phyloP scores from a whole-genome alignment of 1,284 basidiomycete species.

The Ustilago tritici region DNA sequence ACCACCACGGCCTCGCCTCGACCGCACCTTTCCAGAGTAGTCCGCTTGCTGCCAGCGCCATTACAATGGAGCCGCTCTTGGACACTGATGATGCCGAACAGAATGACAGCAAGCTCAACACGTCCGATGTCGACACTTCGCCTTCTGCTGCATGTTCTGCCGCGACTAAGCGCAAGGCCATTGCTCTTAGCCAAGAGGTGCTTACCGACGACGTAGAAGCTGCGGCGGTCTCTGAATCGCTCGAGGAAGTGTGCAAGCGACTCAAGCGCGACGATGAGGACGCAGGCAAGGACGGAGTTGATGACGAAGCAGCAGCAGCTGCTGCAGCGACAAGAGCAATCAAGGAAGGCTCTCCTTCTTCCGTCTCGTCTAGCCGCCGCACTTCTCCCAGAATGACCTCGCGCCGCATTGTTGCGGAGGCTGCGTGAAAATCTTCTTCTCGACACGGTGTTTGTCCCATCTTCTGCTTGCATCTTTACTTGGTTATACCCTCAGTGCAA shows the following conservation, averaged over 20 bases:
- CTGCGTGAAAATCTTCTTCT: constrained; percentile 7
- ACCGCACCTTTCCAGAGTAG: constrained; percentile 52
- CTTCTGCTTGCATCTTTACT: neutral
- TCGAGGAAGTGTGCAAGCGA: constrained; percentile 37
- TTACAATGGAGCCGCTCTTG: constrained; percentile 51
- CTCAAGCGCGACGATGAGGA: constrained; percentile 20
- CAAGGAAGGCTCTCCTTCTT: constrained; percentile 37
- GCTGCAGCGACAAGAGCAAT: constrained; percentile 14
- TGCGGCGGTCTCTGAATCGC: neutral
- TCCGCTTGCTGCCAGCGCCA: constrained; percentile 48
- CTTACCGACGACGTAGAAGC: constrained; percentile 16
- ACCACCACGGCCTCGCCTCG: constrained; percentile 37
- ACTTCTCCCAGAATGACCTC: constrained; percentile 48
- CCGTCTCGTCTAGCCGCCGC: constrained; percentile 41
- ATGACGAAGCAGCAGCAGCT: constrained; percentile 1
- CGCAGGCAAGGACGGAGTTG: constrained; percentile 2
- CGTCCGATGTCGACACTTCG: constrained; percentile 12
- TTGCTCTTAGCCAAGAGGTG: constrained; percentile 47
- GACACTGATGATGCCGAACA: constrained; percentile 40
- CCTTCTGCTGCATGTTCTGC: constrained; percentile 6
- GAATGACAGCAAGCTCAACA: neutral
- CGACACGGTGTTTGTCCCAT: neutral
- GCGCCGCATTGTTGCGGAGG: constrained; percentile 29
- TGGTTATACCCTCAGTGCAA: constrained; percentile 14
- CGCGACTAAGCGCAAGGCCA: constrained; percentile 47